A percentile compares a stretch with the other conserved stretches of the same genome.
Conservation (phyloP, 2,329 filamentous ascomycete species). For the Penicillium verrucosum region DNA sequence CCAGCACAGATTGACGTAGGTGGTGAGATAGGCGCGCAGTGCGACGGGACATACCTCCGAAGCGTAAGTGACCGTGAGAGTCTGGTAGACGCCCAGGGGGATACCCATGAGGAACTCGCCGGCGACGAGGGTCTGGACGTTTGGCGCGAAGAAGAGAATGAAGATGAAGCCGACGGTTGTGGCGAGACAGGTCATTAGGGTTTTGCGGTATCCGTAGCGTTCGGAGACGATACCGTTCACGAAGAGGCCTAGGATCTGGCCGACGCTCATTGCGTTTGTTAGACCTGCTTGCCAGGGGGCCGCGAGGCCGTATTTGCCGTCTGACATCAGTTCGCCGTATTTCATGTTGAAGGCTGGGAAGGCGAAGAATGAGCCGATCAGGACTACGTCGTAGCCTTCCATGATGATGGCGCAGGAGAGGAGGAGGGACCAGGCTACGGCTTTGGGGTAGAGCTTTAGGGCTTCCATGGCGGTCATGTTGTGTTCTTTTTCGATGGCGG, state of each 20-base stretch:
- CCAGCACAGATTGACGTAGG: slow-evolving; percentile 43
- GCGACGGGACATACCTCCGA: slow-evolving; percentile 38
- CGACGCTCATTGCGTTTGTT: slow-evolving; percentile 32
- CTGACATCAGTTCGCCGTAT: slow-evolving; percentile 14
- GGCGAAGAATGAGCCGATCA: slow-evolving; percentile 36
- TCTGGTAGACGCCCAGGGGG: slow-evolving; percentile 38
- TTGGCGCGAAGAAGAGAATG: slow-evolving; percentile 42
- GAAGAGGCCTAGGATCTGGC: slow-evolving; percentile 29
- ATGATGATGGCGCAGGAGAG: slow-evolving; percentile 40
- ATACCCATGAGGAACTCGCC: slow-evolving; percentile 42
- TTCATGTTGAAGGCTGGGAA: slow-evolving; percentile 26
- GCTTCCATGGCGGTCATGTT: slow-evolving; percentile 35
- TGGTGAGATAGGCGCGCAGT: slow-evolving; percentile 34
- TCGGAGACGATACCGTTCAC: slow-evolving; percentile 21
- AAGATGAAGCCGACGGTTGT: slow-evolving; percentile 32
- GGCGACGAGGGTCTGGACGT: slow-evolving; percentile 34
- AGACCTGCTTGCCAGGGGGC: slow-evolving; percentile 38
- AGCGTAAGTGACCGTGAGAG: slow-evolving; percentile 38
- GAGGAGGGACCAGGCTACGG: slow-evolving; percentile 38
- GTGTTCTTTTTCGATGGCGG: slow-evolving; percentile 33
- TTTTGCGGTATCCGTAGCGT: slow-evolving; percentile 18
- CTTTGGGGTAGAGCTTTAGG: slow-evolving; percentile 32
- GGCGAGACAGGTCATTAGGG: slow-evolving; percentile 20
- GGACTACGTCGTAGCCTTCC: slow-evolving; percentile 42
- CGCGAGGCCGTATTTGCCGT: slow-evolving; percentile 29